A percentile compares a stretch with the other conserved stretches of the same genome.
Evolutionary conservation across 371 early-diverging fungal species (phyloP).

Genomic region (Paraphysoderma sedebokerense): DNA sequence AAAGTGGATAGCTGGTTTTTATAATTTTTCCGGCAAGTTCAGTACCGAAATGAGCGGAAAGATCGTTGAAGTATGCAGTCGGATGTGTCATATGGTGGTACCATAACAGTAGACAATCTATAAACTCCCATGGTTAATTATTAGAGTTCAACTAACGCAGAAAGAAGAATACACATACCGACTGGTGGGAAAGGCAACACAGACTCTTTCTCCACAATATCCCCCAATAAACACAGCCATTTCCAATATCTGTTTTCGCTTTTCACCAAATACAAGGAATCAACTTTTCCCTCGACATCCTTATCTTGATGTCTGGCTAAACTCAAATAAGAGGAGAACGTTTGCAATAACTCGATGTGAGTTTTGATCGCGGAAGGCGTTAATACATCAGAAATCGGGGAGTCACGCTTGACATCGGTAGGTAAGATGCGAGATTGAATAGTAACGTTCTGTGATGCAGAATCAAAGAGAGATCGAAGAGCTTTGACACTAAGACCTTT

Average conservation of each 20-base stretch:
- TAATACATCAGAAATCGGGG: neutral
- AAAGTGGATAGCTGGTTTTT: neutral
- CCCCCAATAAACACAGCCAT: too few relatives aligned
- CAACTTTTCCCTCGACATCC: neutral
- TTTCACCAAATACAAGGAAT: neutral
- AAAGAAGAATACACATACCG: too few relatives aligned
- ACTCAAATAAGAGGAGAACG: neutral
- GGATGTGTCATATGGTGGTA: neutral
- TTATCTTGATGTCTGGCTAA: neutral
- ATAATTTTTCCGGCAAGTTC: neutral
- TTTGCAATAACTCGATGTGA: neutral
- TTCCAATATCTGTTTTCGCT: neutral
- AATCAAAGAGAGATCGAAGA: neutral
- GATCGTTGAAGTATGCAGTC: neutral
- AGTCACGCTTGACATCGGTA: neutral
- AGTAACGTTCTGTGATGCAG: neutral
- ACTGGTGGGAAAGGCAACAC: neutral
- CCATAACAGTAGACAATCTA: conserved; percentile 1
- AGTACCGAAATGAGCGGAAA: neutral
- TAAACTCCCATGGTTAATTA: too few relatives aligned
- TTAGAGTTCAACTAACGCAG: too few relatives aligned
- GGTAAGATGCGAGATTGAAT: neutral
- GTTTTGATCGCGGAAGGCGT: neutral
- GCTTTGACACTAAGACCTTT: neutral
- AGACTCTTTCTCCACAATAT: neutral